Conservation (phyloP, 1,139 yeast species). For the Geotrichum reessii region DNA sequence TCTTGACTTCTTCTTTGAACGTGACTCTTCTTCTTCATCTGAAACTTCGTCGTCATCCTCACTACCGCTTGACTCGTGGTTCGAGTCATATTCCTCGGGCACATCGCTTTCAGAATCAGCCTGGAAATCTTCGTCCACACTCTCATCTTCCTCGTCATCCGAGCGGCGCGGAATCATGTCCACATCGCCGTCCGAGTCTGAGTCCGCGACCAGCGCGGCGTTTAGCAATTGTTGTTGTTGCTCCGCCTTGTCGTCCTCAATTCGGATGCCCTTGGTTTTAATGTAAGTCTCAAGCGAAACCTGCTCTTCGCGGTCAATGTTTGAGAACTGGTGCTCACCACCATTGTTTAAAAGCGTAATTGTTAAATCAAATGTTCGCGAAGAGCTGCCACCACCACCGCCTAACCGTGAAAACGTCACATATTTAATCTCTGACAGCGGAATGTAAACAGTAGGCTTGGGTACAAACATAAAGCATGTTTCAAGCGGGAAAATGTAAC, state of each 20-base stretch:
- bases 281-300: slow-evolving; percentile 69
- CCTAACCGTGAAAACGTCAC: slow-evolving; percentile 89
- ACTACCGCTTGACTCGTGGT: slow-evolving; percentile 45
- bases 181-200: slow-evolving; percentile 20
- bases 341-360: slow-evolving; percentile 61
- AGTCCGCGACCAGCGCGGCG: slow-evolving; percentile 13
- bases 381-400: slow-evolving; percentile 58
- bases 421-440: slow-evolving; percentile 70
- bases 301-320: slow-evolving; percentile 88
- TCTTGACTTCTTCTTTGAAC: slow-evolving; percentile 33
- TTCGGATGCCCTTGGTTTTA: slow-evolving; percentile 67
- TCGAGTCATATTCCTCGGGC: slow-evolving; percentile 86
- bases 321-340: slow-evolving; percentile 77
- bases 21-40: slow-evolving; percentile 29
- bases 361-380: slow-evolving; percentile 90
- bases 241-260: slow-evolving; percentile 58
- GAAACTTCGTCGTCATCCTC: slow-evolving; percentile 24
- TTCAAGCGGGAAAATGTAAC: slow-evolving; percentile 84
- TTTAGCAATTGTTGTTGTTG: slow-evolving; percentile 38
- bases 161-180: slow-evolving; percentile 33
- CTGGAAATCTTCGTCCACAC: slow-evolving; percentile 50
- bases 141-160: slow-evolving; percentile 52
- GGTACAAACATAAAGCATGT: slow-evolving; percentile 87
- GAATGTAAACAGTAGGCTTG: slow-evolving; percentile 89
- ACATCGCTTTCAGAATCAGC: slow-evolving; percentile 68